Conservation (phyloP, 768 basidiomycete species). For the Tephrocybe sp. region DNA sequence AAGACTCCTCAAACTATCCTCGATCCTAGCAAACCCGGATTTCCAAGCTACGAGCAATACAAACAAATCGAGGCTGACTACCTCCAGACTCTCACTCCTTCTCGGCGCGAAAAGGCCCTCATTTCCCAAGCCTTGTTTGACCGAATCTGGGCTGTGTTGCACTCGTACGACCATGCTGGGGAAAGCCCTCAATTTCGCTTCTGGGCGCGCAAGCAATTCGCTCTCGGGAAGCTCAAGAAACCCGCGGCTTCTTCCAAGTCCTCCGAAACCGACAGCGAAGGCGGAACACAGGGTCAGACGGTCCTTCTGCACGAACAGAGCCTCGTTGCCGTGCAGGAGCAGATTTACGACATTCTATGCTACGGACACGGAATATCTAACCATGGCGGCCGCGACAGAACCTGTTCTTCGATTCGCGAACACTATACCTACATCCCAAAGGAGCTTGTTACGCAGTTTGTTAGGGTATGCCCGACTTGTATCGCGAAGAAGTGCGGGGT, state of each 20-base stretch:
- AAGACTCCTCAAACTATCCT: conserved; percentile 2
- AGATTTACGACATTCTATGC: conserved; percentile 76
- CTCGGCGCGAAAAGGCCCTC: conserved; percentile 64
- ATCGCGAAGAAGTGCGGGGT: conserved; percentile 42
- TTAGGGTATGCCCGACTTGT: conserved; percentile 80
- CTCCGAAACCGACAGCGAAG: background rate
- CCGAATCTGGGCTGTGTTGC: conserved; percentile 68
- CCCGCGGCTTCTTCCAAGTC: conserved; percentile 11
- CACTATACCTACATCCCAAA: conserved; percentile 86
- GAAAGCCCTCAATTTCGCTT: conserved; percentile 73
- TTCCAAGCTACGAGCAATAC: conserved; percentile 65
- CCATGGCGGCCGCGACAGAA: conserved; percentile 83
- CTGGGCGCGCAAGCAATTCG: conserved; percentile 86
- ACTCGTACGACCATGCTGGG: conserved; percentile 43
- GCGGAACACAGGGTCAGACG: conserved; percentile 13
- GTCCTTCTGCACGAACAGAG: conserved; percentile 71
- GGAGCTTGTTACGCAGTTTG: conserved; percentile 76
- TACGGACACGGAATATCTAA: conserved; percentile 64
- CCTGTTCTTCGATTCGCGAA: conserved; percentile 60
- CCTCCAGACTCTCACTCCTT: conserved; percentile 53
- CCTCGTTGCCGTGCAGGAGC: conserved; percentile 75
- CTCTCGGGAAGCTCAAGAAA: conserved; percentile 36
- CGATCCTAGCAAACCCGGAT: conserved; percentile 37
- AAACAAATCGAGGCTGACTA: conserved; percentile 59
- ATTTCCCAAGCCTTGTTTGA: conserved; percentile 72